Base-by-base conservation (phyloP, 2,329 filamentous ascomycete species). In the Rutstroemia sydowiana region DNA sequence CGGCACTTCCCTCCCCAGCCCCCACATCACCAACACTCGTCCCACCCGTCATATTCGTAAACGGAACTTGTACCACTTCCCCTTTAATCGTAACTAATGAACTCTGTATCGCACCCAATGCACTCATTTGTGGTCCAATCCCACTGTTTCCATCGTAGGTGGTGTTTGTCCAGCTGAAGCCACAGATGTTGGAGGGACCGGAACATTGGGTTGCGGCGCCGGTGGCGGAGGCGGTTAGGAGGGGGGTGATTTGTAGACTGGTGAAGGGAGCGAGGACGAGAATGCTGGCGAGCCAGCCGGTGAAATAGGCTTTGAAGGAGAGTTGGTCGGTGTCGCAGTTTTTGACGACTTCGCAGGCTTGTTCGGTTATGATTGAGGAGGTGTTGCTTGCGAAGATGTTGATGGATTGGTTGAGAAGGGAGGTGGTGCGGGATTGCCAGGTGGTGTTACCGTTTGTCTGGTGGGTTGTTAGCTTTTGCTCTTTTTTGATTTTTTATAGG, bases 51-150 rank as follows among this genome's bases (percentile, higher is more conserved):
- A 37, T 44, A 37, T 52, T 52, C 13, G 72, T 77, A 1, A 61
- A 59, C 52, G 75, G 73, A 11, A 72, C 59, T 7, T 51, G 55
- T 65, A 36, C 57, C 16, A 53, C 56, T 49, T 56, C 60, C 2
- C 69, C 68, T 4, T 62, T 56, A 0, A 71, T 66, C 8, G 49
- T 46, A 20, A 58, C 56, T 9, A 66, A 58, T 45, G 72, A 65
- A 32, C 70, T 71, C 51, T 71, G 65, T 47, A 81, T 76, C 8
- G 85, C 73, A 58, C 87, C 82, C 65, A 87, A 69, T 5, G 78
- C 82, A 1, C 79, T 74, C 84, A 88, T 87, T 67, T 87, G 83
- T 65, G 87, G 82, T 3, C 84, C 84, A 1, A 87, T 77, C 3
- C 84, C 84, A 1, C 73, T 74, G 8, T 72, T 73, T 20, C 78